These are phyloP conservation scores for Epichloe glyceriae DNA, from an alignment of 2,329 filamentous ascomycete genomes.

Conservation along the genomic window DNA sequence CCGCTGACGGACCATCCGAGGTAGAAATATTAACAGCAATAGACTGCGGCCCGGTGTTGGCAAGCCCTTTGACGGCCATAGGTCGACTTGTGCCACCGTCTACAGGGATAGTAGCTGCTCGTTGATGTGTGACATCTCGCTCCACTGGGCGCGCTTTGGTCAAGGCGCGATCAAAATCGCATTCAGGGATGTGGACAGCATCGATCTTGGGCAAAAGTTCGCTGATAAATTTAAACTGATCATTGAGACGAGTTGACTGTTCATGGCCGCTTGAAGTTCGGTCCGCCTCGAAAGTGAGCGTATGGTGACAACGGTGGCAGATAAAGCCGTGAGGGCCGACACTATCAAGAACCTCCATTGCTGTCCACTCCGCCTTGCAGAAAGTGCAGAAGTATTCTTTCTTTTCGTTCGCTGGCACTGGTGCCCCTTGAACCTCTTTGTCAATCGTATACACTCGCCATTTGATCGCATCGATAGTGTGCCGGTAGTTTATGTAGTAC, in stretches of 20 bases:
- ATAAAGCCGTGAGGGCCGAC: slow-evolving; percentile 60
- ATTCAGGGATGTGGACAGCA: slow-evolving; percentile 57
- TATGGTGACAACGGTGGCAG: slow-evolving; percentile 63
- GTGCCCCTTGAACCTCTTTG: slow-evolving; percentile 74
- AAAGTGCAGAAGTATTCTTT: slow-evolving; percentile 81
- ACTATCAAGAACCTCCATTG: slow-evolving; percentile 76
- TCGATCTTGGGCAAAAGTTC: slow-evolving; percentile 67
- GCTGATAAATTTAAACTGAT: slow-evolving; percentile 67
- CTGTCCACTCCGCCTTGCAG: slow-evolving; percentile 78
- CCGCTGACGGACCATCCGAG: slow-evolving; percentile 51
- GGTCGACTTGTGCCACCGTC: slow-evolving; percentile 41
- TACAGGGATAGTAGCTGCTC: slow-evolving; percentile 44
- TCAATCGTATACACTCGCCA: slow-evolving; percentile 83
- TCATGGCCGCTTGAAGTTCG: slow-evolving; percentile 58
- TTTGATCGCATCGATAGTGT: slow-evolving; percentile 91
- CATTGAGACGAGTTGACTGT: slow-evolving; percentile 61
- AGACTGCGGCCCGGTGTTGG: slow-evolving; percentile 52
- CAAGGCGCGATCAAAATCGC: slow-evolving; percentile 59
- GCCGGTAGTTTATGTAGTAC: slow-evolving; percentile 93
- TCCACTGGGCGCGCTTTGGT: slow-evolving; percentile 49
- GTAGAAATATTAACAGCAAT: slow-evolving; percentile 59
- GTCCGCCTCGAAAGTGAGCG: slow-evolving; percentile 53
- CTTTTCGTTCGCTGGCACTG: slow-evolving; percentile 67
- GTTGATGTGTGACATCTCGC: slow-evolving; percentile 55
- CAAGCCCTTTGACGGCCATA: slow-evolving; percentile 56